Conservation (phyloP, 2,329 filamentous ascomycete genomes). For the Rhytidhysteron rufulum region DNA sequence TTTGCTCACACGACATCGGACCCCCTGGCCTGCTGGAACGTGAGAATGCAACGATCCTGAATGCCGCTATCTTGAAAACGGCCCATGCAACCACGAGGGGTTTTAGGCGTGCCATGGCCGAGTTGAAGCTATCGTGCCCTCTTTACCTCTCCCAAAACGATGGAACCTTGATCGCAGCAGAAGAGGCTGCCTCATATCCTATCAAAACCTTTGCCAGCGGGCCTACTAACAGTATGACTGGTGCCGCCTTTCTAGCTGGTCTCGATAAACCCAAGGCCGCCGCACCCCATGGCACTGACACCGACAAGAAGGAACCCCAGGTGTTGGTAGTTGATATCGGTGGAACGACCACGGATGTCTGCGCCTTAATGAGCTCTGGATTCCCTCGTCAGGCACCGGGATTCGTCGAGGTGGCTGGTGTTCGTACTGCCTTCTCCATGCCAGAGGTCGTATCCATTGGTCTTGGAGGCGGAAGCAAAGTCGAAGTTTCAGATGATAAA, state of each 20-base stretch:
- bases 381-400: neutral
- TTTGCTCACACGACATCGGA: conserved; percentile 50
- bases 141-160: conserved; percentile 53
- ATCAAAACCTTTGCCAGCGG: conserved; percentile 52
- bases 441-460: neutral
- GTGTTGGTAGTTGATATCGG: neutral
- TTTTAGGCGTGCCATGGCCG: conserved; percentile 45
- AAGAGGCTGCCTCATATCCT: conserved; percentile 44
- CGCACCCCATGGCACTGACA: too few relatives aligned
- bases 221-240: conserved; percentile 52
- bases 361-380: neutral
- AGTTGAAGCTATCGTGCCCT: conserved; percentile 44
- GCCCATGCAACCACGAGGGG: conserved; percentile 44
- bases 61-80: conserved; percentile 47
- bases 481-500: neutral
- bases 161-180: conserved; percentile 47
- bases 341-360: neutral
- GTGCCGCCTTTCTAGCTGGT: conserved; percentile 41
- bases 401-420: neutral
- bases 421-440: neutral
- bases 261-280: too few relatives aligned
- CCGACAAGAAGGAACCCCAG: conserved; percentile 15
- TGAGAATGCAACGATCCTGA: conserved; percentile 50
- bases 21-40: conserved; percentile 49
- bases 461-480: neutral